phyloP scores from a whole-genome alignment of 768 basidiomycete species.

The Tricholoma hemisulphureum region DNA sequence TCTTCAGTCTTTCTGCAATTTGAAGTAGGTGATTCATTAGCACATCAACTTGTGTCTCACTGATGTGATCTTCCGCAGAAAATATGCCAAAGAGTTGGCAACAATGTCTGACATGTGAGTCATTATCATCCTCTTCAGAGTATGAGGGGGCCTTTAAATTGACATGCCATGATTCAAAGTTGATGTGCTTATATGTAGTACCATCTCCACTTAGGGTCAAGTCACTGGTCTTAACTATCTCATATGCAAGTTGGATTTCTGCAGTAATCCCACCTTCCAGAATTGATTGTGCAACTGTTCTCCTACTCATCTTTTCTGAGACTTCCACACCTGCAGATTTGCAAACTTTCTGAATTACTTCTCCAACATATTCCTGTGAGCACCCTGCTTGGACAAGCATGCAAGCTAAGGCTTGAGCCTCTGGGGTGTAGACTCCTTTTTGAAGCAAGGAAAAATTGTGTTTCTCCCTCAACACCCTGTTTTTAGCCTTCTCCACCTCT shows the following conservation, averaged over 20 bases:
- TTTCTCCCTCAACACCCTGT: too few relatives aligned
- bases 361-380: not conserved
- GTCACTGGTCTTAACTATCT: conserved; percentile 7
- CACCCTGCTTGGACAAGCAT: not conserved
- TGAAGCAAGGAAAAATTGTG: not conserved
- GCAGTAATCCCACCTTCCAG: conserved; percentile 18
- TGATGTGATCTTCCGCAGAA: conserved; percentile 21
- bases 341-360: not conserved
- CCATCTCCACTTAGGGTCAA: conserved; percentile 21
- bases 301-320: not conserved
- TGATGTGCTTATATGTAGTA: conserved; percentile 18
- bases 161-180: conserved; percentile 15
- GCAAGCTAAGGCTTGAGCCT: not conserved
- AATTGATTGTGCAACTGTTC: conserved; percentile 2
- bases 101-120: not conserved
- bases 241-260: conserved; percentile 19
- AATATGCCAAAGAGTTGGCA: conserved; percentile 9
- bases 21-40: not conserved
- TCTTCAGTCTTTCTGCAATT: not conserved
- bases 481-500: too few relatives aligned
- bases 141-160: not conserved
- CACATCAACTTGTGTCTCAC: conserved; percentile 19
- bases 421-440: not conserved
- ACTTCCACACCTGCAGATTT: not conserved
- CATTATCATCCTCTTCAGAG: not conserved